phyloP scores from a whole-genome alignment of 352 stramenopile species.

The Phytophthora tentaculata region DNA sequence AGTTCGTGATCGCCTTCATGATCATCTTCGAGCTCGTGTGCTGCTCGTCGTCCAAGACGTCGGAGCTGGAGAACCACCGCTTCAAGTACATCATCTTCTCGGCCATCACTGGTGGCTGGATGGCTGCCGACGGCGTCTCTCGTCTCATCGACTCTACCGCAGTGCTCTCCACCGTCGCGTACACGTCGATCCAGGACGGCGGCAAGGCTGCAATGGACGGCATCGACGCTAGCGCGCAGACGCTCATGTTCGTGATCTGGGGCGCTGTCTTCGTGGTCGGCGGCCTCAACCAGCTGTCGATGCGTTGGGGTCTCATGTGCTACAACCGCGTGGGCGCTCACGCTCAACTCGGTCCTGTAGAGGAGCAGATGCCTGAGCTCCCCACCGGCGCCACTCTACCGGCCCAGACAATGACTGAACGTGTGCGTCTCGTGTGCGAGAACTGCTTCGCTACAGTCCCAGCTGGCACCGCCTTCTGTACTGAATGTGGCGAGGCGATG shows the following conservation, averaged over 20 bases:
- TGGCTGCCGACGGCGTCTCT: conserved; percentile 76
- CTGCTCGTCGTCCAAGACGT: conserved; percentile 76
- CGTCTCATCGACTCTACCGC: conserved; percentile 65
- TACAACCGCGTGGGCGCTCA: conserved; percentile 89
- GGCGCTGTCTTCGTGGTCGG: conserved; percentile 64
- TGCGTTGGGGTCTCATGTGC: conserved; percentile 89
- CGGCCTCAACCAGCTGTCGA: conserved; percentile 78
- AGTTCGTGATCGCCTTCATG: conserved; percentile 89
- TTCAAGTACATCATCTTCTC: conserved; percentile 91
- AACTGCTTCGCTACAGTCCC: conserved; percentile 91
- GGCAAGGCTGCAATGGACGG: conserved; percentile 52
- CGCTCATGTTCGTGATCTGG: conserved; percentile 87
- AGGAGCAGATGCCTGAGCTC: conserved; percentile 77
- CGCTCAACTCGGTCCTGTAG: conserved; percentile 64
- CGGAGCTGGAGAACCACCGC: conserved; percentile 87
- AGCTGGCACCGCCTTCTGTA: conserved; percentile 86
- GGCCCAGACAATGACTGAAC: conserved; percentile 59
- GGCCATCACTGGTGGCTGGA: conserved; percentile 73
- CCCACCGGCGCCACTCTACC: conserved; percentile 69
- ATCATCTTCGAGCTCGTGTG: conserved; percentile 90
- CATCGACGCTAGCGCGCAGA: conserved; percentile 61
- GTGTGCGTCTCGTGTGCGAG: conserved; percentile 87
- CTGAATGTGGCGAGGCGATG: conserved; percentile 89
- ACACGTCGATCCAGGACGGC: conserved; percentile 68
- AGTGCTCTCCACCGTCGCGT: conserved; percentile 71